Evolutionary conservation across 192 early-diverging fungal species (phyloP).

Genomic region (Phycomyces blakesleeanus): DNA sequence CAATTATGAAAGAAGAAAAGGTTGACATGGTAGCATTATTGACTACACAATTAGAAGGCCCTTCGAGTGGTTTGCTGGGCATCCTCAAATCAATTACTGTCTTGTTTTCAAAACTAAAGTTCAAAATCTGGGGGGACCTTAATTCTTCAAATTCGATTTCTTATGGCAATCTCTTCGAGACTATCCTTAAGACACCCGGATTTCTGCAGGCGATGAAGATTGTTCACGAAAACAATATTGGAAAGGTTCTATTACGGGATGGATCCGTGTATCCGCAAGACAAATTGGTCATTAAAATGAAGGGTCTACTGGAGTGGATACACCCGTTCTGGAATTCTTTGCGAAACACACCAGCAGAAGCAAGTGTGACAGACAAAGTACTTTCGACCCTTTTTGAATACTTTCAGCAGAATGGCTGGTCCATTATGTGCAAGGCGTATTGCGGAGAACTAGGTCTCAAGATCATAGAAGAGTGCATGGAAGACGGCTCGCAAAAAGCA

Average conservation of each 20-base stretch:
- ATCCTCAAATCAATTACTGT: slow-evolving; percentile 11
- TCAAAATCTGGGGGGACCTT: slow-evolving; percentile 14
- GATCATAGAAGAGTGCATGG: slow-evolving; percentile 17
- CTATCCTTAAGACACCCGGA: slow-evolving; percentile 10
- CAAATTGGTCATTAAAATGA: slow-evolving; percentile 20
- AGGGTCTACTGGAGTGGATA: slow-evolving; percentile 26
- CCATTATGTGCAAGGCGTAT: slow-evolving; percentile 11
- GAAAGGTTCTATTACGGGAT: slow-evolving; percentile 17
- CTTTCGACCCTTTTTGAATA: slow-evolving; percentile 21
- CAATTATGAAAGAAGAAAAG: too few species aligned
- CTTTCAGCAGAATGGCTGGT: slow-evolving; percentile 25
- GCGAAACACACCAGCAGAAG: not conserved
- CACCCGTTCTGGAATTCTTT: slow-evolving; percentile 19
- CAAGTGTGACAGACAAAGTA: slow-evolving; percentile 18
- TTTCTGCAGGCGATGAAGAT: slow-evolving; percentile 26
- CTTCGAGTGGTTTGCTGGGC: slow-evolving; percentile 10
- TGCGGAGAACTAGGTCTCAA: slow-evolving; percentile 18
- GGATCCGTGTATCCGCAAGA: slow-evolving; percentile 21
- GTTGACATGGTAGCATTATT: slow-evolving; percentile 14
- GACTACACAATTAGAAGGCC: slow-evolving; percentile 14
- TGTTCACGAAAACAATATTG: slow-evolving; percentile 14
- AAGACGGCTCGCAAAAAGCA: slow-evolving; percentile 1
- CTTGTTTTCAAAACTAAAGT: slow-evolving; percentile 14
- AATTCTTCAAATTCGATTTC: not conserved
- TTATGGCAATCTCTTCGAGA: slow-evolving; percentile 12